These are phyloP conservation scores for Elsinoe arachidis DNA, from an alignment of 2,329 filamentous ascomycete genomes.

Conservation along the genomic window DNA sequence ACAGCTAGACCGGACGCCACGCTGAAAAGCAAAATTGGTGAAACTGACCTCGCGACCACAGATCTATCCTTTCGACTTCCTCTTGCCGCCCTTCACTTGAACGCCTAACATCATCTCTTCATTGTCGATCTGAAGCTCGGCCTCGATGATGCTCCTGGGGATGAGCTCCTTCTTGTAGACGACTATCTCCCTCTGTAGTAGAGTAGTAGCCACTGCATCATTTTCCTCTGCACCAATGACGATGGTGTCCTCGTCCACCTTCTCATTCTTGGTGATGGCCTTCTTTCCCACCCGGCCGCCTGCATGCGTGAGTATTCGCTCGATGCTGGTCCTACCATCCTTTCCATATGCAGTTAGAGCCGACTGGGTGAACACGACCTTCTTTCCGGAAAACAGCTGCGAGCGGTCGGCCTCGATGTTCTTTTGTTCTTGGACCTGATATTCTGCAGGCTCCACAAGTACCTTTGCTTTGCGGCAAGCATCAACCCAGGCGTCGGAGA, in stretches of 20 bases:
- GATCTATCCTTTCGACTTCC: background rate
- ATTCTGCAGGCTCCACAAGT: slow-evolving; percentile 31
- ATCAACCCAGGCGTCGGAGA: slow-evolving; percentile 40
- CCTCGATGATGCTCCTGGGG: slow-evolving; percentile 36
- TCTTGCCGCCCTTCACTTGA: background rate
- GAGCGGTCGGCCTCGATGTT: slow-evolving; percentile 28
- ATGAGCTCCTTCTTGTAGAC: slow-evolving; percentile 39
- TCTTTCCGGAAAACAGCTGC: slow-evolving; percentile 42
- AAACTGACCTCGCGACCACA: background rate
- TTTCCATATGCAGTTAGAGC: slow-evolving; percentile 26
- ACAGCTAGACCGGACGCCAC: background rate
- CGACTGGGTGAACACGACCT: slow-evolving; percentile 40
- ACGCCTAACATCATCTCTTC: slow-evolving; percentile 29
- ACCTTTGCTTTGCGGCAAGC: slow-evolving; percentile 18
- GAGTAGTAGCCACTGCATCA: slow-evolving; percentile 29
- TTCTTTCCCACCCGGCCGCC: slow-evolving; percentile 30
- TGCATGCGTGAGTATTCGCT: slow-evolving; percentile 29
- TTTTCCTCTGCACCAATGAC: slow-evolving; percentile 31
- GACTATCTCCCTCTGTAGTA: slow-evolving; percentile 29
- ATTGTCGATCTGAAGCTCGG: slow-evolving; percentile 31
- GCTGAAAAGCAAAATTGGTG: background rate
- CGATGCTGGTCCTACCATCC: slow-evolving; percentile 32
- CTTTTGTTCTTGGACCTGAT: slow-evolving; percentile 20
- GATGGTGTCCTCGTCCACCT: slow-evolving; percentile 24
- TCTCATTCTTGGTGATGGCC: slow-evolving; percentile 23